Base-by-base conservation (phyloP, 2,329 filamentous ascomycete genomes). In the Xylariaceae sp. region DNA sequence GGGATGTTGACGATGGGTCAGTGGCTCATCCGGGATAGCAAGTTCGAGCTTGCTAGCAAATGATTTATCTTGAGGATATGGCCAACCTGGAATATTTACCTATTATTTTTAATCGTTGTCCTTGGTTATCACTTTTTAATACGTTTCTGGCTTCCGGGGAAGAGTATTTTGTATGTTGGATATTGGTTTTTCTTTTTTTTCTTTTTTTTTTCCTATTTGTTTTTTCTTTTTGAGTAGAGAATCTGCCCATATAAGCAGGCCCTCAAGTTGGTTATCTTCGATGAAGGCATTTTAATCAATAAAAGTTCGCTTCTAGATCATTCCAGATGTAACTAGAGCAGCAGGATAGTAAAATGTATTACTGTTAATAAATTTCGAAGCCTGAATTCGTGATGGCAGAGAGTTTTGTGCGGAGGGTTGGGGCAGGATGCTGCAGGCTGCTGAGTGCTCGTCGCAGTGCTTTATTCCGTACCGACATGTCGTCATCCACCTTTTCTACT, bases 1-100 rank as follows among this genome's bases (percentile, higher is more conserved):
- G 66, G 58, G 0, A 37, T 75, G 65, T 53, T 73, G 62, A 71
- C 68, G 4, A 66, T 75, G 64, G 69, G 71, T 60, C 54, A 66
- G 52, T 75, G 72, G 73, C 49, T 75, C 41, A 57, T 59, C 1
- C 58, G 66, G 57, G 68, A 69, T 60, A 74, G 72, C 53, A 35
- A 48, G 9, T 74, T 72, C 59, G 64, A 64, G 17, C 64, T 30
- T 30, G 23, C 51, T 39, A 56, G 51, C 2, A 39, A 57, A 11
- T 53, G 51, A 45, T 17, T 18, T 34, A 53, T 48, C 2, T 41
- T 41, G 7, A 15, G n/a, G n/a, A 10, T 50, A 34, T 23, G 9
- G 41, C 11, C 34, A 44, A 47, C 11, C 5, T 15, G 8, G 51
- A n/a, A n/a, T n/a, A 41, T 41, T 41, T 5, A 3, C 23, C 37